phyloP scores from a whole-genome alignment of 169 alveolate species.

The Eimeria tenella region DNA sequence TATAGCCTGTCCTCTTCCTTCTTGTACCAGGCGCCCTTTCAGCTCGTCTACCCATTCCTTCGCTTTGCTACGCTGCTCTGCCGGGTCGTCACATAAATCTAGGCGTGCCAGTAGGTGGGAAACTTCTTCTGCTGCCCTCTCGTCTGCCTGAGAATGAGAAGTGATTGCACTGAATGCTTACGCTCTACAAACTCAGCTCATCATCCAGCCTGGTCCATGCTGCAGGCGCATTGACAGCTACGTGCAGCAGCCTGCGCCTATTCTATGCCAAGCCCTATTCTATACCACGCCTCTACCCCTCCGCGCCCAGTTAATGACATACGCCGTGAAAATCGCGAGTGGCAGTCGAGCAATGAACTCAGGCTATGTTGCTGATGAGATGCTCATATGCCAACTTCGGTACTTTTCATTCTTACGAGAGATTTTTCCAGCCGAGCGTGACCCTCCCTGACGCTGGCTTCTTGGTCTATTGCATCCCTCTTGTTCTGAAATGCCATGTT shows the following conservation, averaged over 20 bases:
- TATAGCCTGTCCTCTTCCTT: constrained; percentile 37
- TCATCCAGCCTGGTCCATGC: no score
- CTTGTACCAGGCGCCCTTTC: neutral
- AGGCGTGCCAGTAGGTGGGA: constrained; percentile 1
- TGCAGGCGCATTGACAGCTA: neutral
- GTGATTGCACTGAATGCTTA: no score
- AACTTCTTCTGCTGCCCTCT: constrained; percentile 46
- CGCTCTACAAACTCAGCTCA: no score
- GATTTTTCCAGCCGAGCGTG: constrained; percentile 12
- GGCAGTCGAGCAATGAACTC: no score
- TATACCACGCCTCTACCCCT: no score
- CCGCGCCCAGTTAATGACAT: no score
- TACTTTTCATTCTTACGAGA: neutral
- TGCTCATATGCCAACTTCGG: no score
- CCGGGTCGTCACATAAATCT: neutral
- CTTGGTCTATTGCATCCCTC: neutral
- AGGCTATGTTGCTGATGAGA: no score
- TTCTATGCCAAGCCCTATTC: no score
- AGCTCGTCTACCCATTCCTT: constrained; percentile 33
- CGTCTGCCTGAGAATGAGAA: constrained; percentile 36
- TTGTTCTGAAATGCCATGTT: constrained; percentile 40
- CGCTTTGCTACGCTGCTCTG: constrained; percentile 49
- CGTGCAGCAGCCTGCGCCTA: neutral
- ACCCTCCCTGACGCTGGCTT: neutral
- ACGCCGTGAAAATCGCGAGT: no score